These are phyloP conservation scores for Mucor saturninus DNA, from an alignment of 371 early-diverging fungal species.

Conservation along the genomic window DNA sequence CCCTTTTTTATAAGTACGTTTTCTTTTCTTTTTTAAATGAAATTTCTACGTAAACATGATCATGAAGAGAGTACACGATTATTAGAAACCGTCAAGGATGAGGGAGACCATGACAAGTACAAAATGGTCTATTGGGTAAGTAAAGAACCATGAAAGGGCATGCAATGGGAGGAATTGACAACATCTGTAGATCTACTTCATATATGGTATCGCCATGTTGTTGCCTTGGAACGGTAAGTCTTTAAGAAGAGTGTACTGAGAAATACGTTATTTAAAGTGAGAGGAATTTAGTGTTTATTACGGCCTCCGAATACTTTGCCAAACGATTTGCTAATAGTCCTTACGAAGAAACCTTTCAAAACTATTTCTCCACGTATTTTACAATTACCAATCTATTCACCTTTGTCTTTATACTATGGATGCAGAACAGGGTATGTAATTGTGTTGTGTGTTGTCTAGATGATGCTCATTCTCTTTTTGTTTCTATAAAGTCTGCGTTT, in stretches of 20 bases:
- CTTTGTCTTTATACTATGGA: conserved; percentile 61
- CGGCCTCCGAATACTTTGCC: conserved; percentile 75
- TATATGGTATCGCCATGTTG: conserved; percentile 76
- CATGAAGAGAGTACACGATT: conserved; percentile 7
- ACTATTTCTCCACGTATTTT: conserved; percentile 75
- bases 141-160: not conserved
- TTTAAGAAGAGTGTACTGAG: not conserved
- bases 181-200: conserved; percentile 62
- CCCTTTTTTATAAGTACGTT: not conserved
- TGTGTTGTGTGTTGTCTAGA: not conserved
- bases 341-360: conserved; percentile 72
- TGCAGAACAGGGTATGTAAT: conserved; percentile 64
- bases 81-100: conserved; percentile 7
- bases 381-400: conserved; percentile 65
- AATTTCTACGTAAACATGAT: conserved; percentile 2
- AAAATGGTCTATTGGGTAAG: conserved; percentile 35
- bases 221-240: conserved; percentile 81
- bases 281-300: conserved; percentile 67
- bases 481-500: conserved; percentile 16
- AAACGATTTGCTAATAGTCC: conserved; percentile 62
- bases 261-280: not conserved
- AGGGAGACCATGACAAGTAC: conserved; percentile 24
- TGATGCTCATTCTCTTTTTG: not conserved
- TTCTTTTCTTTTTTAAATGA: not conserved
- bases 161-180: too few species aligned